Conservation (phyloP, 139 green algal genomes). For the Nannochloris sp. region DNA sequence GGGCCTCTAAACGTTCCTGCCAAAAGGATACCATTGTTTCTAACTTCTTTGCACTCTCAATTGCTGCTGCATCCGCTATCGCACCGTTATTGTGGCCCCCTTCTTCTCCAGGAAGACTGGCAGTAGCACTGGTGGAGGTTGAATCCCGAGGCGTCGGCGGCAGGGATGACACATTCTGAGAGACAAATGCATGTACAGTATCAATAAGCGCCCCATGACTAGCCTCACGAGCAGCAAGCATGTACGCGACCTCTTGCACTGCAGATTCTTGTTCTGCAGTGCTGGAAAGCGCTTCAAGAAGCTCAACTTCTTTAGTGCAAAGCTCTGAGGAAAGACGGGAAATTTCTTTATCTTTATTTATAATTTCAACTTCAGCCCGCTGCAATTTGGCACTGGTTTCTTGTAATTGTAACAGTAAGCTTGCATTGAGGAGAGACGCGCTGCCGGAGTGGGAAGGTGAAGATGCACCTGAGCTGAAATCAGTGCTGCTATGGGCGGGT, state of each 20-base stretch:
- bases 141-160: too few species aligned
- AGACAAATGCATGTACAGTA: slow-evolving; percentile 2
- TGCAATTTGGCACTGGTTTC: not conserved
- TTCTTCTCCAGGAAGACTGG: not conserved
- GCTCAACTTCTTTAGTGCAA: not conserved
- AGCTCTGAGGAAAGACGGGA: not conserved
- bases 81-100: too few species aligned
- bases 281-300: not conserved
- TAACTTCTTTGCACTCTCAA: not conserved
- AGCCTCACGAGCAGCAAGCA: slow-evolving; percentile 2
- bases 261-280: not conserved
- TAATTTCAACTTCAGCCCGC: not conserved
- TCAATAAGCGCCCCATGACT: not conserved
- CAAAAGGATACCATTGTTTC: not conserved
- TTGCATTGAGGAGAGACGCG: not conserved
- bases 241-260: not conserved
- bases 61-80: not conserved
- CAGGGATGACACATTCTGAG: not conserved
- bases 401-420: not conserved
- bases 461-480: too few species aligned
- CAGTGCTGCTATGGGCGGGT: too few species aligned
- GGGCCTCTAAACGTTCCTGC: not conserved
- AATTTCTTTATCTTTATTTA: not conserved
- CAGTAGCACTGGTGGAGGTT: not conserved
- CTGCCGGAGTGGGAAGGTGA: not conserved